These are phyloP conservation scores for Trypanosoma cruzi DNA, from an alignment of 208 protist genomes.

Conservation along the genomic window DNA sequence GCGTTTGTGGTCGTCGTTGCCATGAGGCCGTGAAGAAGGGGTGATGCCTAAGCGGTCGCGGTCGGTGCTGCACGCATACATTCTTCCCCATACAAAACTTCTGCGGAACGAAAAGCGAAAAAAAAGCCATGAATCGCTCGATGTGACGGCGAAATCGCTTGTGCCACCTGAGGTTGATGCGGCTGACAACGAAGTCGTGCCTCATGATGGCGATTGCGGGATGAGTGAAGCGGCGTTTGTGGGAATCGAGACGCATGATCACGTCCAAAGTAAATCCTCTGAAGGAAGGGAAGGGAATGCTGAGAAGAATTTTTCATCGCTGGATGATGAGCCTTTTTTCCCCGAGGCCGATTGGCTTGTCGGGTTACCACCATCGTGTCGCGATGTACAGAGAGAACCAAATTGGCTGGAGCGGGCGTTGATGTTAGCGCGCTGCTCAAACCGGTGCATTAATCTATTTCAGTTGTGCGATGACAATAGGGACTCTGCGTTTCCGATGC, in stretches of 20 bases:
- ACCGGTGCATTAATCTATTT: neutral
- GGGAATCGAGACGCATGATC: neutral
- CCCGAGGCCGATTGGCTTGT: neutral
- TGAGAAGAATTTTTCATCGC: neutral
- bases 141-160: neutral
- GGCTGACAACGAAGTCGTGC: neutral
- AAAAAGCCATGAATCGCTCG: neutral
- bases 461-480: neutral
- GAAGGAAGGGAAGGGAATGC: neutral
- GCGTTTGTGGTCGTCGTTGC: neutral
- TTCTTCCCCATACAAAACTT: conserved; percentile 8
- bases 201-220: neutral
- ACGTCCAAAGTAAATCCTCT: neutral
- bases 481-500: neutral
- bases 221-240: neutral
- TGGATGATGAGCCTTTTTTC: conserved; percentile 9
- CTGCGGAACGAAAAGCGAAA: neutral
- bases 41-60: conserved; percentile 21
- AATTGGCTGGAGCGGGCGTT: conserved; percentile 33
- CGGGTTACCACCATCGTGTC: conserved; percentile 25
- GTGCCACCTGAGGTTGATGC: neutral
- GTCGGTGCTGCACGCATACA: conserved; percentile 27
- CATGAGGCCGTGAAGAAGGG: no score
- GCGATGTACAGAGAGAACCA: conserved; percentile 18
- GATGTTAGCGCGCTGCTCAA: conserved; percentile 8